Conservation (phyloP, 2,329 filamentous ascomycete genomes). For the Colletotrichum sansevieriae region DNA sequence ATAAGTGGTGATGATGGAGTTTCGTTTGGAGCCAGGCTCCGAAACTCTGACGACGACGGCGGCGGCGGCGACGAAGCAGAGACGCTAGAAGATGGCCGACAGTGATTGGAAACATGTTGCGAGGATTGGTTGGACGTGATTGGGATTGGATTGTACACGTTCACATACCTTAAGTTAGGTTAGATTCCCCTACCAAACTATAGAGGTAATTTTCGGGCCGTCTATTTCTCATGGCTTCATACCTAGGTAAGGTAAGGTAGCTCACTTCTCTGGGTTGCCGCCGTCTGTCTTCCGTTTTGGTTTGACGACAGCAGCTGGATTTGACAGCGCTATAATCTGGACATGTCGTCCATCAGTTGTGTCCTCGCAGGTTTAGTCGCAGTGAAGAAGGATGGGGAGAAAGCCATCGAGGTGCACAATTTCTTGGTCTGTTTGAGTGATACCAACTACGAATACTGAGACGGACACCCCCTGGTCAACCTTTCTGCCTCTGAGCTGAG, state of each 20-base stretch:
- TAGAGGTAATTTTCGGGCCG: conserved; percentile 6
- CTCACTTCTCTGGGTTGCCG: neutral
- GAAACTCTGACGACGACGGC: conserved; percentile 25
- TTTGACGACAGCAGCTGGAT: neutral
- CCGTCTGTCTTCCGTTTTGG: neutral
- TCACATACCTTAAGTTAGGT: conserved; percentile 9
- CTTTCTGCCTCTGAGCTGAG: conserved; percentile 26
- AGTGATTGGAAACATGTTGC: conserved; percentile 19
- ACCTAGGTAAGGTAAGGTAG: too few species aligned
- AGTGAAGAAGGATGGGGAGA: neutral
- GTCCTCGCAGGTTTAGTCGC: neutral
- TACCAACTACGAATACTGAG: conserved; percentile 33
- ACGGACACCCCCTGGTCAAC: conserved; percentile 34
- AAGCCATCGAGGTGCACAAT: conserved; percentile 14
- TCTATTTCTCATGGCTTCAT: neutral
- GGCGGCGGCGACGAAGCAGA: neutral
- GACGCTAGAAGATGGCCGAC: conserved; percentile 11
- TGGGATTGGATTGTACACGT: conserved; percentile 27
- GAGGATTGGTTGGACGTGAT: conserved; percentile 27
- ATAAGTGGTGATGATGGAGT: conserved; percentile 22
- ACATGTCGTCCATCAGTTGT: too few species aligned
- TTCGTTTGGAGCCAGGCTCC: conserved; percentile 38
- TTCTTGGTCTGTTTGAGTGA: conserved; percentile 25
- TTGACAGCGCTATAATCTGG: too few species aligned
- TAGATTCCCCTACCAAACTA: conserved; percentile 16